phyloP scores from a whole-genome alignment of 805 yeast species.

The Hyphopichia homilentoma region DNA sequence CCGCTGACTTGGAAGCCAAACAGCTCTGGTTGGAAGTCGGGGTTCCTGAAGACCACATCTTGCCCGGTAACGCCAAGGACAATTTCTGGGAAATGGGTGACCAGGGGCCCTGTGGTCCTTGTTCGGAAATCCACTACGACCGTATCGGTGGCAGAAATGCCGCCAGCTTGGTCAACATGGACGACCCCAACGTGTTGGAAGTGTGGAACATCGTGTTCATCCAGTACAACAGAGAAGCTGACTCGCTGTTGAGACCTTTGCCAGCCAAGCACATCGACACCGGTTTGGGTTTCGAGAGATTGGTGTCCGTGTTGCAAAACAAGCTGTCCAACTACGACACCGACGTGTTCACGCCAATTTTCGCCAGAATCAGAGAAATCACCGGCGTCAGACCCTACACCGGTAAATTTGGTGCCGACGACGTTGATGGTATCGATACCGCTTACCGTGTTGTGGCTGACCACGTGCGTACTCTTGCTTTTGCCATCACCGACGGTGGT shows the following conservation, averaged over 20 bases:
- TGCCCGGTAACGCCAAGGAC: slow-evolving; percentile 87
- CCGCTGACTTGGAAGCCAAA: slow-evolving; percentile 93
- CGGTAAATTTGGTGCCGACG: slow-evolving; percentile 93
- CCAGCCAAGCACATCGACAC: slow-evolving; percentile 97
- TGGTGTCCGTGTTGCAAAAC: slow-evolving; percentile 90
- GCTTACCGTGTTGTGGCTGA: slow-evolving; percentile 98
- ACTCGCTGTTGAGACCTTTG: slow-evolving; percentile 69
- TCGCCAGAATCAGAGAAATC: slow-evolving; percentile 80
- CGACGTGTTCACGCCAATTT: slow-evolving; percentile 90
- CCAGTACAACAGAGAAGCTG: slow-evolving; percentile 93
- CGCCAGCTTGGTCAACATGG: slow-evolving; percentile 82
- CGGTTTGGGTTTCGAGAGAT: slow-evolving; percentile 98
- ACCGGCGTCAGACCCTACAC: slow-evolving; percentile 89
- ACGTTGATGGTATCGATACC: slow-evolving; percentile 91
- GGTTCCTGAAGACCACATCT: slow-evolving; percentile 84
- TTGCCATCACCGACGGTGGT: slow-evolving; percentile 98
- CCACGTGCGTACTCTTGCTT: slow-evolving; percentile 94
- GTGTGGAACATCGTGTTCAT: slow-evolving; percentile 98
- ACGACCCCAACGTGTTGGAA: slow-evolving; percentile 97
- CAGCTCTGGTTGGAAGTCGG: slow-evolving; percentile 84
- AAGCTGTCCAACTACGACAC: slow-evolving; percentile 94
- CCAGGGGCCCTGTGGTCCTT: slow-evolving; percentile 99
- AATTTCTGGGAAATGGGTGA: slow-evolving; percentile 99
- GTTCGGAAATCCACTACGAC: slow-evolving; percentile 96
- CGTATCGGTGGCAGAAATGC: slow-evolving; percentile 99